phyloP scores from a whole-genome alignment of 495 filamentous ascomycete genomes.

The Talaromyces liani region DNA sequence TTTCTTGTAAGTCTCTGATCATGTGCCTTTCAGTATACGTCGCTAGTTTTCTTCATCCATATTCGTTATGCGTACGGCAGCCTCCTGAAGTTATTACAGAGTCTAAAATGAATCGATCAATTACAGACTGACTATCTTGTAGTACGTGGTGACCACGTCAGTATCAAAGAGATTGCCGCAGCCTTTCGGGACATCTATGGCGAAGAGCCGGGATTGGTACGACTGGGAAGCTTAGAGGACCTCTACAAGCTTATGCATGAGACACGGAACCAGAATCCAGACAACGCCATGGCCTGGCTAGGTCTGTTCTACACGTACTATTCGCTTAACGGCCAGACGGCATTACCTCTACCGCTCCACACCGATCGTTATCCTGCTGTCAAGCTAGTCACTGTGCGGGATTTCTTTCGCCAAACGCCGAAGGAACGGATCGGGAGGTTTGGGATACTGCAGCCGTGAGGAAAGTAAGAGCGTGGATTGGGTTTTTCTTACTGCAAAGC shows the following conservation, averaged over 20 bases:
- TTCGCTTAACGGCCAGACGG: slow-evolving; percentile 19
- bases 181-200: slow-evolving; percentile 21
- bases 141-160: slow-evolving; percentile 25
- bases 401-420: not conserved
- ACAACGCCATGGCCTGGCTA: slow-evolving; percentile 15
- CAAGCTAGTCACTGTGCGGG: slow-evolving; percentile 15
- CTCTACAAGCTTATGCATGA: slow-evolving; percentile 26
- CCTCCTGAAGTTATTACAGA: not conserved
- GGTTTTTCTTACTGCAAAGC: not conserved
- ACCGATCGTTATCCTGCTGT: slow-evolving; percentile 26
- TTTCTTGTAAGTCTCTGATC: slow-evolving; percentile 16
- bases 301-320: slow-evolving; percentile 15
- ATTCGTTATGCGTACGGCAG: not conserved
- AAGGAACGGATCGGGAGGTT: not conserved
- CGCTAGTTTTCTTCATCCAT: not conserved
- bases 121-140: not conserved
- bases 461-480: not conserved
- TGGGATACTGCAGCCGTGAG: not conserved
- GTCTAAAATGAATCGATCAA: not conserved
- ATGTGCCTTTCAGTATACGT: not conserved
- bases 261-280: slow-evolving; percentile 13
- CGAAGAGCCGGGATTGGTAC: slow-evolving; percentile 21
- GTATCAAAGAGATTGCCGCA: slow-evolving; percentile 19
- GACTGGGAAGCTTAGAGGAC: slow-evolving; percentile 24
- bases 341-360: slow-evolving; percentile 16